Base-by-base conservation (phyloP, 768 basidiomycete genomes). In the Tricholoma sp. region DNA sequence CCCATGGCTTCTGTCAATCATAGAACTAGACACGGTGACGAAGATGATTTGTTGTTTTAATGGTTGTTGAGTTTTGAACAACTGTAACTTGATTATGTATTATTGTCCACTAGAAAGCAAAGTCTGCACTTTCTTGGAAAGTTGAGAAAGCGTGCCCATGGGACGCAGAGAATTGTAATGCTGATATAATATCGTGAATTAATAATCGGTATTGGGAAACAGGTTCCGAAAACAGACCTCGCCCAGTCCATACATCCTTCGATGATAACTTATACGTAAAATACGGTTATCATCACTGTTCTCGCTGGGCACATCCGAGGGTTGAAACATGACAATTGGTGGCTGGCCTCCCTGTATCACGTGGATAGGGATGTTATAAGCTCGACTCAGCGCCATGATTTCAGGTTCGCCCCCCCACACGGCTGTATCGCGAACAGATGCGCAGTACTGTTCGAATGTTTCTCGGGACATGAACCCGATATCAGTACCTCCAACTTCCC, bases 381-480 rank as follows among this genome's bases (percentile, higher is more conserved):
- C 83, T 52, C 87, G 79, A 67, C 88, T 87, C 14, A 98, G 76
- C 3, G 97, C 97, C 63, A 89, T 79, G 31, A 99, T 94, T 79
- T 98, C 97, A 6, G 94, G 95, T 74, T 98, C 94, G 34, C 97
- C 96, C 50, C 97, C 97, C 97, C 97, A 98, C 29, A 85, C 81
- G n/a, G 84, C 87, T 21, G 94, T 95, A 67, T 88, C 79, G 41
- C 85, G 84, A 27, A 99, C 85, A 10, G 80, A 77, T 56, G 74
- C 71, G 68, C 94, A 97, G 68, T 99, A 98, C 54, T 74, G 73
- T 51, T 81, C 74, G 64, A 89, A 93, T 65, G 86, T 78, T 45
- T 70, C 66, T 19, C 74, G 77, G 10, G 76, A 81, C 86, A 98
- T 94, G 9, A 93, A 63, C 3, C 91, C 93, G 22, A 81, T 72